phyloP scores from a whole-genome alignment of 306 rosid genomes.

The Astragalus membranaceus region DNA sequence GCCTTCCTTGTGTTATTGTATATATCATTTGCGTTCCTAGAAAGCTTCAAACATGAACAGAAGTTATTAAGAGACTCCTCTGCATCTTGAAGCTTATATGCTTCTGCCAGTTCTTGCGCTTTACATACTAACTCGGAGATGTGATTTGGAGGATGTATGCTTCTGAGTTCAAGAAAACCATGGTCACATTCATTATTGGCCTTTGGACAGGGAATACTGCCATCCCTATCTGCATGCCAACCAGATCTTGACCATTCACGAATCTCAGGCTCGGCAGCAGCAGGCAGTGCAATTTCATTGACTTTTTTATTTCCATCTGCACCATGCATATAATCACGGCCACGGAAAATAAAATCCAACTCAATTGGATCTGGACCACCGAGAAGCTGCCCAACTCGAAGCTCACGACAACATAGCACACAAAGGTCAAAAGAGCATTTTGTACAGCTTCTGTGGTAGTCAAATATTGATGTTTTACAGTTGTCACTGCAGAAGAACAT shows the following conservation, averaged over 20 bases:
- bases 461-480: no score
- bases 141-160: neutral
- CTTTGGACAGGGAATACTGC: slow-evolving; percentile 54
- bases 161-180: slow-evolving; percentile 43
- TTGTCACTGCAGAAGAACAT: slow-evolving; percentile 28
- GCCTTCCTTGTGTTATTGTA: slow-evolving; percentile 39
- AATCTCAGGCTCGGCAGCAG: no score
- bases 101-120: slow-evolving; percentile 44
- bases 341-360: slow-evolving; percentile 25
- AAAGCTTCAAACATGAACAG: slow-evolving; percentile 40
- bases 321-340: slow-evolving; percentile 47
- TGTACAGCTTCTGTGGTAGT: slow-evolving; percentile 46
- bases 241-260: no score
- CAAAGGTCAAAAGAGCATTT: slow-evolving; percentile 67
- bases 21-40: neutral
- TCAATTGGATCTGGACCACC: slow-evolving; percentile 40
- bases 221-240: slow-evolving; percentile 25
- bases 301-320: neutral
- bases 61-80: neutral
- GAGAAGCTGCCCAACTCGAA: slow-evolving; percentile 44
- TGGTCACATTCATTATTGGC: slow-evolving; percentile 37
- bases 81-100: slow-evolving; percentile 15
- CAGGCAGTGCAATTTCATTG: no score
- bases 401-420: slow-evolving; percentile 67
- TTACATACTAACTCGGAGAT: slow-evolving; percentile 41